Base-by-base conservation (phyloP, 257 asterid genomes). In the Solanum dulcamara region DNA sequence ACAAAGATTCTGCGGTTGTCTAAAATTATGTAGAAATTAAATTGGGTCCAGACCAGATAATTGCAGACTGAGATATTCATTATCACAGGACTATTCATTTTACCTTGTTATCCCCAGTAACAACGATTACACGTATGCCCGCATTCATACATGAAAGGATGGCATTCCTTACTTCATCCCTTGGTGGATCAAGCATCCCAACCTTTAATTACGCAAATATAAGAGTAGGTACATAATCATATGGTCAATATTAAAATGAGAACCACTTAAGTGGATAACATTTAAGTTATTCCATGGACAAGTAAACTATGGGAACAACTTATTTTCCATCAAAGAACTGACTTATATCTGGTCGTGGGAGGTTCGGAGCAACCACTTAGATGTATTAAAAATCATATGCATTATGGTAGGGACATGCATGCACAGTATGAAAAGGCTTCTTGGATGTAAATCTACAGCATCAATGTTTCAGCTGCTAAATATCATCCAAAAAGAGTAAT, bases 181-280 rank as follows among this genome's bases (percentile, higher is more conserved):
- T 93, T 64, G 99, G 99, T 75, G 99, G 99, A 92, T 97, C 99
- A 89, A 93, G 98, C 99, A 97, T 97, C 84, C 99, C 99, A 93
- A 95, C 97, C 99, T 97, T 90, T 84, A 86, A 77, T 32, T 80
- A 59, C 10, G 84, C 18, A 84, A 89, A 85, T 48, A 84, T 26
- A 51, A 51, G 81, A 68, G 86, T 30, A 53, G 84, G 55, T 32
- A 84, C 71, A 84, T 86, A 79, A 38, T 71, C 57, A 81, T 74
- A 51, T 80, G 46, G 30, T 28, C 59, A 50, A 48, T 6, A 42
- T 44, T 40, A 30, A 71, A 70, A 62, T 35, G 66, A 53, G 81
- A 75, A 15, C 81, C 35, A 44, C 59, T 12, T 42, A 42, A 74
- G 32, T 74, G 37, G 32, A 44, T 42, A 32, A 5, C 1, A 7